phyloP scores from a whole-genome alignment of 2,329 filamentous ascomycete genomes.

The Teratosphaeriaceae sp. region DNA sequence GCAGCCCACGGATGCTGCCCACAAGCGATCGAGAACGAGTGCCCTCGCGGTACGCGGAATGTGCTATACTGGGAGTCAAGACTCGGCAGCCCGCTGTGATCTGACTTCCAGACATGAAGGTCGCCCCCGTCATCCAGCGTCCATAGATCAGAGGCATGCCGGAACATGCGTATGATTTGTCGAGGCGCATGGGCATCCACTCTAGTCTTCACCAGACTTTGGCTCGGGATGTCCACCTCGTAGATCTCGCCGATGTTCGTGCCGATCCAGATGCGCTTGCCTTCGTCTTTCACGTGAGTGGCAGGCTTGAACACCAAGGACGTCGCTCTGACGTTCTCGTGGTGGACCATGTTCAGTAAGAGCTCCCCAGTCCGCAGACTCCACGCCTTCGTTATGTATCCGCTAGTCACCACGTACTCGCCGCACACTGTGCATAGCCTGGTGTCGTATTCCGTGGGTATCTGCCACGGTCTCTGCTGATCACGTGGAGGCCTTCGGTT shows the following conservation, averaged over 20 bases:
- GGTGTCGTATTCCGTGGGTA: conserved; percentile 79
- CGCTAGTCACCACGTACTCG: conserved; percentile 77
- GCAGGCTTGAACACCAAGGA: conserved; percentile 82
- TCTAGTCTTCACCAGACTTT: conserved; percentile 63
- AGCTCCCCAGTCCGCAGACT: conserved; percentile 74
- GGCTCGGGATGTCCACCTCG: conserved; percentile 75
- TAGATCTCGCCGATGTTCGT: conserved; percentile 82
- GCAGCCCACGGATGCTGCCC: conserved; percentile 83
- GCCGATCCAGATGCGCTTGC: conserved; percentile 78
- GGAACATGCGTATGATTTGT: conserved; percentile 77
- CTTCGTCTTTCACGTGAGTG: conserved; percentile 70
- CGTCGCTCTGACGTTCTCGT: conserved; percentile 76
- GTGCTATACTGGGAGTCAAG: conserved; percentile 59
- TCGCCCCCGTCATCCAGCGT: conserved; percentile 85
- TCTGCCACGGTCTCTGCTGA: conserved; percentile 65
- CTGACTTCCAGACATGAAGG: conserved; percentile 79
- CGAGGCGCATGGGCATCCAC: conserved; percentile 68
- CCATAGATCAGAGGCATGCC: conserved; percentile 87
- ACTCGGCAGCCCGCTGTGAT: conserved; percentile 64
- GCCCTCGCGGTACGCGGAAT: conserved; percentile 71
- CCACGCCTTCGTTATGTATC: conserved; percentile 83
- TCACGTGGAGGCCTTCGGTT: conserved; percentile 78
- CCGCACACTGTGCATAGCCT: conserved; percentile 83
- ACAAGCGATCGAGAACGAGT: conserved; percentile 84
- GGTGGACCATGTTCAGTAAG: conserved; percentile 72